Evolutionary conservation across 208 protist genomes (phyloP), one percentile per base, ranked within the genome.

Genomic region (Trypanosoma melophagium): DNA sequence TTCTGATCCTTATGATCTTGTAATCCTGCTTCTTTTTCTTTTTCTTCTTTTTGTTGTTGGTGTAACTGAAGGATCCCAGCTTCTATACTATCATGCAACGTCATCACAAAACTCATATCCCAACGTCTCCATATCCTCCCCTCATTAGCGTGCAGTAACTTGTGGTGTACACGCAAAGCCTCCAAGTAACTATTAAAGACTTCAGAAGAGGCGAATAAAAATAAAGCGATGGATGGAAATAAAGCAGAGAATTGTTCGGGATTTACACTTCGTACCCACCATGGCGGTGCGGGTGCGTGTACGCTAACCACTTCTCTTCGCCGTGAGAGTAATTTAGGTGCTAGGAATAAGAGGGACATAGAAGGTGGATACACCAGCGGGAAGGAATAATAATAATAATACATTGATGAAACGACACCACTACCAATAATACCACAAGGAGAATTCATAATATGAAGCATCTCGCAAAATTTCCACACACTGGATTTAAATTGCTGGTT

Each of bases 391-490:
- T n/a, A n/a, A n/a, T n/a, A n/a, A n/a, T n/a, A n/a, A n/a, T n/a
- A n/a, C n/a, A n/a, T n/a, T 13, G 10, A 14, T 13, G 14, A n/a
- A 9, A 25, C 21, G 21, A 53, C 14, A 24, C 12, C n/a, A 47
- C 51, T 51, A 63, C 57, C 45, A 35, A 60, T 1, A 31, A 51
- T 60, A 55, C 66, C 49, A 52, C 50, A 54, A 22, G 55, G 47
- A 31, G 10, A 41, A 53, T 56, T 40, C 14, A 93, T n/a, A 13
- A 81, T 70, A 55, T 90, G 80, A 19, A 90, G 79, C 13, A 89
- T 24, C 51, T 77, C 74, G 28, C 72, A 71, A 25, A 89, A 38
- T 42, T 56, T 51, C 9, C 42, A 25, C 4, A 89, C 51, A 59
- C 63, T 56, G 0, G 50, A n/a, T 47, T 79, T 81, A 17, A 89